Conservation (phyloP, 2,329 filamentous ascomycete species). For the Cladophialophora psammophila region DNA sequence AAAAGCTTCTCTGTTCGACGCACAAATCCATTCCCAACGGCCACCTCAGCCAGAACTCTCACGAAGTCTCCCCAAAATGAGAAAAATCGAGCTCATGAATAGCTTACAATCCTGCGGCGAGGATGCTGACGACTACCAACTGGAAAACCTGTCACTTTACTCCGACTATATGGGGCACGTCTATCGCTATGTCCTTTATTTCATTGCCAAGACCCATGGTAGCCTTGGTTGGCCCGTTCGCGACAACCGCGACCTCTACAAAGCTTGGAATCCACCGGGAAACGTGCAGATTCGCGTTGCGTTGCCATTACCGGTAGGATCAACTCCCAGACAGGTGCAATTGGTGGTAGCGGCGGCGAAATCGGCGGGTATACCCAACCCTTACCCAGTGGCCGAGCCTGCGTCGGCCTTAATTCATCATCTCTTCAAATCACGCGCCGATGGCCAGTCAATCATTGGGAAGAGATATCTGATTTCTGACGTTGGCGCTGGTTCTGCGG, state of each 20-base stretch:
- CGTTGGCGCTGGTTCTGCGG: conserved; percentile 16
- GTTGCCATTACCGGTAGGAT: conserved; percentile 16
- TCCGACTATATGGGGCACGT: conserved; percentile 5
- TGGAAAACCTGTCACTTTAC: conserved; percentile 7
- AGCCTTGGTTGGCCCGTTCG: conserved; percentile 1
- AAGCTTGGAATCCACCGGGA: background rate
- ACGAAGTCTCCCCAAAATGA: background rate
- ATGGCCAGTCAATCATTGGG: background rate
- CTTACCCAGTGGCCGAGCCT: conserved; percentile 16
- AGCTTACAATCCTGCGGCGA: background rate
- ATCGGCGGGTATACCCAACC: conserved; percentile 22
- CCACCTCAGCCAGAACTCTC: background rate
- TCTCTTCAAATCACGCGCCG: background rate
- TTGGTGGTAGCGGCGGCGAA: conserved; percentile 12
- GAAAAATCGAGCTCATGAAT: background rate
- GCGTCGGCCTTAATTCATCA: conserved; percentile 18
- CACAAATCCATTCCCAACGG: background rate
- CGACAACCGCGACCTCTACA: background rate
- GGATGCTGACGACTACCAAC: background rate
- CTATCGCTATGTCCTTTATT: conserved; percentile 3
- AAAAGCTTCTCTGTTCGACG: conserved; percentile 13
- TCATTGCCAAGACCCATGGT: conserved; percentile 8
- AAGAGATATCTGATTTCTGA: conserved; percentile 10
- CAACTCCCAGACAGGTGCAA: background rate
- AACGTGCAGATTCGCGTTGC: background rate